These are phyloP conservation scores for Paramecium tetraurelia DNA, from an alignment of 73 alveolate genomes.

Conservation along the genomic window DNA sequence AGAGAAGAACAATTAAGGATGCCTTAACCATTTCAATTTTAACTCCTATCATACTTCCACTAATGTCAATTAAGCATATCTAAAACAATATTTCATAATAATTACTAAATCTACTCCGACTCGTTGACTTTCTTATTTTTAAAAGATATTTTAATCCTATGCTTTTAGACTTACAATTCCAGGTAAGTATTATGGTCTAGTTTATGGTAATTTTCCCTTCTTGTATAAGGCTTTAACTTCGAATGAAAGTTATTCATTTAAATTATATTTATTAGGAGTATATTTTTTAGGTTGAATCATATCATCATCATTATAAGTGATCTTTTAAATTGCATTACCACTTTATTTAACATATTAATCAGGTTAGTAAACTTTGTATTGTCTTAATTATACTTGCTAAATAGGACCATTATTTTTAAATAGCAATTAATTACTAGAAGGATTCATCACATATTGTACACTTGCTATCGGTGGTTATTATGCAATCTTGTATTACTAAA, in stretches of 20 bases:
- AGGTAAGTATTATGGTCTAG: not conserved
- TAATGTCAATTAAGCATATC: slow-evolving; percentile 51
- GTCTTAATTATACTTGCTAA: too few relatives aligned
- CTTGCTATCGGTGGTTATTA: too few relatives aligned
- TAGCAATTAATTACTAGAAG: too few relatives aligned
- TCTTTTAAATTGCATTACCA: too few relatives aligned
- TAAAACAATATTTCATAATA: not conserved
- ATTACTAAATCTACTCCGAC: slow-evolving; percentile 70
- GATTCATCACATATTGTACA: too few relatives aligned
- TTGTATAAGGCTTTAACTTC: not conserved
- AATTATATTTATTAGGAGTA: too few relatives aligned
- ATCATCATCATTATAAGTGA: too few relatives aligned
- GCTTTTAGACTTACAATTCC: not conserved
- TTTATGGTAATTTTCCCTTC: not conserved
- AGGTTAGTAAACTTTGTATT: too few relatives aligned
- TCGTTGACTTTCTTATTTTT: not conserved
- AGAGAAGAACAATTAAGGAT: slow-evolving; percentile 59
- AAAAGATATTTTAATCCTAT: not conserved
- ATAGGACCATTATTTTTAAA: too few relatives aligned
- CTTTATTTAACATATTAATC: too few relatives aligned
- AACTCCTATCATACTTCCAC: slow-evolving; percentile 70
- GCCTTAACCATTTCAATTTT: slow-evolving; percentile 64
- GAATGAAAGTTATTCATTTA: not conserved
- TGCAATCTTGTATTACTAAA: too few relatives aligned
- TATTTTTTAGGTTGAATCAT: too few relatives aligned